Evolutionary conservation across 805 yeast genomes (phyloP), one percentile per base, ranked within the genome.

Genomic region (Sungouiella blattae): DNA sequence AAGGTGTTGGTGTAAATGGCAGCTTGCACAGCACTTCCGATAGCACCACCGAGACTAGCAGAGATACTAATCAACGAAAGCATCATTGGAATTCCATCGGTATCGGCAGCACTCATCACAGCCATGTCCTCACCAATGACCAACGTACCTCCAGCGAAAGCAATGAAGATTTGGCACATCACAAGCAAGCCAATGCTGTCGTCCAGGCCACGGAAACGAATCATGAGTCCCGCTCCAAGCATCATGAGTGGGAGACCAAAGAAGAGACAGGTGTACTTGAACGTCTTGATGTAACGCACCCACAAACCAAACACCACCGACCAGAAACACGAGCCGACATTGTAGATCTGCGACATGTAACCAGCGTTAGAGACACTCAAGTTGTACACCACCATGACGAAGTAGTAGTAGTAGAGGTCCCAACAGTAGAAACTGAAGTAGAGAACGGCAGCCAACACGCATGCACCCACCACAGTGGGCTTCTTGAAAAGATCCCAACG

Each of bases 401-500:
- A 32, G 18, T 8, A 16, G 26, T 26, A 28, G 30, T 26, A 26
- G 26, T 32, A 26, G 26, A 32, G 30, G 18, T 26, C 26, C 30
- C 35, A 32, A 18, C 35, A 32, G 30, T 26, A 32, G 35, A 32
- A 32, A 16, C 35, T 32, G 35, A 32, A 32, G 21, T 26, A 20
- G n/a, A 26, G n/a, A 11, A 26, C 14, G 11, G 30, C 26, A 12
- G 26, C 26, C 14, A 32, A 18, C 12, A 26, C 18, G 41, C 52
- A 49, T 14, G 56, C 53, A n/a, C 58, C 60, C 9, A 50, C 2
- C 12, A 57, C 55, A 20, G 60, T 52, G 9, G 46, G 37, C 13
- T 58, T 32, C 30, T 38, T 45, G 32, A 58, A 42, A 20, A 58
- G 40, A 12, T 44, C 43, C 45, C 44, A 58, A 15, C 43, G 40